Evolutionary conservation across 768 basidiomycete species (phyloP), one percentile per base, ranked within the genome.

Genomic region (Podaxis sp.): DNA sequence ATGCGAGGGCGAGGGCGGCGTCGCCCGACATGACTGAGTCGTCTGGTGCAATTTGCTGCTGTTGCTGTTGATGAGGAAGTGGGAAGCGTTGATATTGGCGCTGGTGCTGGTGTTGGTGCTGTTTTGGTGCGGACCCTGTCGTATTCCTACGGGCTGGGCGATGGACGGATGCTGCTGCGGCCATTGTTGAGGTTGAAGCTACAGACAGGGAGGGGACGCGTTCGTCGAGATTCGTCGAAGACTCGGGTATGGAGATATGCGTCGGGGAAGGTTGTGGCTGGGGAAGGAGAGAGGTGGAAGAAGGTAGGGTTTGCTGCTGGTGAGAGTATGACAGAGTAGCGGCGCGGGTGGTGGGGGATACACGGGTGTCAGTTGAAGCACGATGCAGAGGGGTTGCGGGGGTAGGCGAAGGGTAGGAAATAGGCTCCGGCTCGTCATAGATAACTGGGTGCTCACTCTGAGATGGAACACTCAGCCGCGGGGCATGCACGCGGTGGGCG

Each of bases 61-160:
- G 13, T 56, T 67, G n/a, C 49, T 56, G 53, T 41, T 64, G 40
- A 48, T 65, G 58, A 24, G 49, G 33, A 10, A 33, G 33, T 33
- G 33, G 60, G 24, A 59, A 51, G 15, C 36, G 48, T 36, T 59
- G 58, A 24, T 59, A 59, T 6, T 38, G 48, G 22, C 58, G 58
- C 17, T 48, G 57, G 30, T 15, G 7, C 33, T 54, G 52, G n/a
- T 33, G 52, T 20, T 58, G 57, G 30, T 58, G 57, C 20, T 46
- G 44, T 48, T 48, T 48, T 36, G 77, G 69, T 7, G 75, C 73
- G 0, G 87, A 85, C 2, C 90, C 89, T 0, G 85, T 91, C 7
- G 91, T 92, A 68, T 92, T 90, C 26, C 91, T 80, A 13, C 91
- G 82, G 4, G 80, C 71, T 6, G 44, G 15, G 44, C 44, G 44